Conservation (phyloP, 768 basidiomycete species). For the Tubosaeta sp. region DNA sequence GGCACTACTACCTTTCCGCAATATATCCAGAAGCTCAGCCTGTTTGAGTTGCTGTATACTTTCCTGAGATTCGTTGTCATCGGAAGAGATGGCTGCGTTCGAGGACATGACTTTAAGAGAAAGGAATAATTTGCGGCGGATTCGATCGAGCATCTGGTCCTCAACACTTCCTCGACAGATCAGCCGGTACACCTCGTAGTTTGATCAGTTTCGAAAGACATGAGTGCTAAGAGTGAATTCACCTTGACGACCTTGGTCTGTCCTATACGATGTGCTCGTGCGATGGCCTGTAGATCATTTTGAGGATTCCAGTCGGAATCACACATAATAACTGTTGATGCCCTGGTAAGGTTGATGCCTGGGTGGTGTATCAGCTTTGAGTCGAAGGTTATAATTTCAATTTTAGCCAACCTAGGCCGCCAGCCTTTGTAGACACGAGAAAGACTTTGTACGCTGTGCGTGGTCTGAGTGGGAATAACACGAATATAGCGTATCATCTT, state of each 20-base stretch:
- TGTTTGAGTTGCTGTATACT: constrained; percentile 32
- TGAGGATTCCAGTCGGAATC: constrained; percentile 70
- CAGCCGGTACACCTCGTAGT: constrained; percentile 57
- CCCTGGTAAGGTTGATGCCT: constrained; percentile 83
- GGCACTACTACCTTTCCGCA: constrained; percentile 56
- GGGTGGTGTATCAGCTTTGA: constrained; percentile 18
- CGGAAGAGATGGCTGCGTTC: constrained; percentile 22
- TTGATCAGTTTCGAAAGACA: not conserved
- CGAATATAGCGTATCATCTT: constrained; percentile 16
- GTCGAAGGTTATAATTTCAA: not conserved
- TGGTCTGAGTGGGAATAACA: constrained; percentile 3
- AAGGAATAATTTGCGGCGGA: constrained; percentile 66
- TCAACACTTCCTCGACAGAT: constrained; percentile 70
- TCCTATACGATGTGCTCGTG: constrained; percentile 78
- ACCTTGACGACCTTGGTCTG: constrained; percentile 70
- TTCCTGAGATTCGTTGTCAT: constrained; percentile 21
- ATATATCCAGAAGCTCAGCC: constrained; percentile 50
- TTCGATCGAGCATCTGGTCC: constrained; percentile 70
- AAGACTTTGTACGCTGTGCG: constrained; percentile 58
- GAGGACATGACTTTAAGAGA: constrained; percentile 59
- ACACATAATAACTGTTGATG: constrained; percentile 76
- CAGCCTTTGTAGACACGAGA: constrained; percentile 67
- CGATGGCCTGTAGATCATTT: constrained; percentile 84
- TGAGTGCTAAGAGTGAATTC: not conserved
- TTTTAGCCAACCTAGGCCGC: constrained; percentile 52